phyloP scores from a whole-genome alignment of 352 stramenopile species.

The Discostella stelligera region DNA sequence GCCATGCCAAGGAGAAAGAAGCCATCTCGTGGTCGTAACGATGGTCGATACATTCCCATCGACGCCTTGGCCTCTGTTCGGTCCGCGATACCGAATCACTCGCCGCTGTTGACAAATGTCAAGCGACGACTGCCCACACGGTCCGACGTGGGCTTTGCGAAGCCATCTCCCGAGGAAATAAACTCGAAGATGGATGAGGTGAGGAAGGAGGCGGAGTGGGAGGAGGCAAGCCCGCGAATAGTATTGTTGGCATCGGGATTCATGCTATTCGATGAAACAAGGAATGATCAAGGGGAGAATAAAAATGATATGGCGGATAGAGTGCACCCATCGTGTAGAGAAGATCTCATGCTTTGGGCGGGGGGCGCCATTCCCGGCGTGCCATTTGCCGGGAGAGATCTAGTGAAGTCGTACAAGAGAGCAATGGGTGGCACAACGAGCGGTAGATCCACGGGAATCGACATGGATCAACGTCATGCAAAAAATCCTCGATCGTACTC shows the following conservation, averaged over 20 bases:
- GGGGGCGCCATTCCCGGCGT: constrained; percentile 51
- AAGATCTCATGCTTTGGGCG: constrained; percentile 30
- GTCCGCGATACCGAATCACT: constrained; percentile 47
- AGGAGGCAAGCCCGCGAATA: constrained; percentile 76
- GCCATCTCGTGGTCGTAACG: background rate
- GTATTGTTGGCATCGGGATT: constrained; percentile 59
- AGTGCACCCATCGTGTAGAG: constrained; percentile 30
- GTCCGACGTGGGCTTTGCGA: constrained; percentile 77
- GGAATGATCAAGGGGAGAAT: background rate
- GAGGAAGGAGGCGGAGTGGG: constrained; percentile 70
- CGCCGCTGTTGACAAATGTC: constrained; percentile 63
- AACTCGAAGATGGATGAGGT: constrained; percentile 59
- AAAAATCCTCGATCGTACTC: constrained; percentile 43
- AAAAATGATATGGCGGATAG: constrained; percentile 13
- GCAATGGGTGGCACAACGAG: constrained; percentile 13
- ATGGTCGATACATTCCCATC: constrained; percentile 66
- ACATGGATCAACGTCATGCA: background rate
- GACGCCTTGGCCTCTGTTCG: constrained; percentile 43
- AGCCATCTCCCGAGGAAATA: constrained; percentile 68
- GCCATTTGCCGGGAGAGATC: constrained; percentile 60
- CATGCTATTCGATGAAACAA: constrained; percentile 12
- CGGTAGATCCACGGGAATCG: background rate
- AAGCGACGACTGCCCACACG: constrained; percentile 70
- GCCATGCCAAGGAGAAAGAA: constrained; percentile 2
- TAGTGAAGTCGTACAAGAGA: constrained; percentile 39